phyloP scores from a whole-genome alignment of 495 filamentous ascomycete species.

The Tetracladium marchalianum region DNA sequence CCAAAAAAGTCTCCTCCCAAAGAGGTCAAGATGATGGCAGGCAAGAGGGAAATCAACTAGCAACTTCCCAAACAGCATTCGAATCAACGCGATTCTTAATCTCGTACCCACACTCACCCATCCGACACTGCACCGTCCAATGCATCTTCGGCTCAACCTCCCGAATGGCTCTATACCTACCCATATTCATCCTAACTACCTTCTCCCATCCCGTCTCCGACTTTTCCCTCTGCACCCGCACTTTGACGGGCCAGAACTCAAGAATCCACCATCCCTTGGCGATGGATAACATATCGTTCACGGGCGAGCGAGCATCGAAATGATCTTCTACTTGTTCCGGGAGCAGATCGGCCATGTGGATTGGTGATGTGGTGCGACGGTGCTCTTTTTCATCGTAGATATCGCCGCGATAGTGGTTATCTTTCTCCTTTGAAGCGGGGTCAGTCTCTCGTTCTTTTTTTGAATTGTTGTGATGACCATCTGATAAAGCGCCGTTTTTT shows the following conservation, averaged over 20 bases:
- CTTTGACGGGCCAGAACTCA: slow-evolving; percentile 29
- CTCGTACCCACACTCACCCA: slow-evolving; percentile 18
- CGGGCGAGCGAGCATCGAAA: slow-evolving; percentile 22
- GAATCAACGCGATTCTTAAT: slow-evolving; percentile 14
- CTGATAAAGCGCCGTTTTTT: not conserved
- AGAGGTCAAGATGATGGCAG: not conserved
- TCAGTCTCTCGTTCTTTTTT: no score
- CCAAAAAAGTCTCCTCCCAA: no score
- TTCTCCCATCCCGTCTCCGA: slow-evolving; percentile 22
- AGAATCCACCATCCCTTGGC: slow-evolving; percentile 29
- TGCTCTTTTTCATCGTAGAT: not conserved
- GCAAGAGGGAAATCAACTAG: not conserved
- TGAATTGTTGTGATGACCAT: not conserved
- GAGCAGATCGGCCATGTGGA: slow-evolving; percentile 7
- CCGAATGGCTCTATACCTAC: slow-evolving; percentile 19
- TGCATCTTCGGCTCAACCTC: slow-evolving; percentile 27
- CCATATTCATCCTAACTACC: slow-evolving; percentile 22
- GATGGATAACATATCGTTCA: slow-evolving; percentile 23
- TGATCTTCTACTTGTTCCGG: slow-evolving; percentile 28
- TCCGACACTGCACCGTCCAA: slow-evolving; percentile 25
- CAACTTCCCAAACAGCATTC: slow-evolving; percentile 11
- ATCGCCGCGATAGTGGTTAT: not conserved
- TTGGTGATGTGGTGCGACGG: not conserved
- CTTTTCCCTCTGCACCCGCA: slow-evolving; percentile 15
- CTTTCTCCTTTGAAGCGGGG: not conserved